Conservation (phyloP, 192 early-diverging fungal genomes). For the Martensiomyces pterosporus region DNA sequence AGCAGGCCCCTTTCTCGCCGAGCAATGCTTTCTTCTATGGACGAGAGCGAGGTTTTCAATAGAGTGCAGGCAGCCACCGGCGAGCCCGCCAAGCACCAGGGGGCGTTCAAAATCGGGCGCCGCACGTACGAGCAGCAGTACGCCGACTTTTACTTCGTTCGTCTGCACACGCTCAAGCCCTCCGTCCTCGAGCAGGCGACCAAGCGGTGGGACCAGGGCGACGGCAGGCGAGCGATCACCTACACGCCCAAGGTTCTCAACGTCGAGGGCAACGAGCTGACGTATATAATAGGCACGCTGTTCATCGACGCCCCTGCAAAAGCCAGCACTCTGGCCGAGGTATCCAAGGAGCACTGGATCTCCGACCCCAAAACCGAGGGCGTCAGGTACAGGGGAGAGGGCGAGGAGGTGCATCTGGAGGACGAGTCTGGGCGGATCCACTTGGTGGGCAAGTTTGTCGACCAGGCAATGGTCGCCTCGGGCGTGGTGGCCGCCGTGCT, state of each 20-base stretch:
- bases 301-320: conserved; percentile 84
- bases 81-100: background rate
- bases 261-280: conserved; percentile 57
- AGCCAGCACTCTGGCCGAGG: conserved; percentile 87
- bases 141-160: conserved; percentile 77
- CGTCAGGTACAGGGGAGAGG: conserved; percentile 63
- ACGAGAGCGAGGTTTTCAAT: background rate
- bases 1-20: no score
- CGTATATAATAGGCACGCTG: conserved; percentile 81
- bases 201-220: conserved; percentile 12
- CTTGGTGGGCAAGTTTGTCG: conserved; percentile 60
- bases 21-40: background rate
- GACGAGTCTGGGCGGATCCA: conserved; percentile 90
- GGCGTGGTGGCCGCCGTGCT: conserved; percentile 77
- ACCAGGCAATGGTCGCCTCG: conserved; percentile 61
- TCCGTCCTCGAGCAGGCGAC: conserved; percentile 55
- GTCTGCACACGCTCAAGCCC: conserved; percentile 63
- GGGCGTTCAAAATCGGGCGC: conserved; percentile 55
- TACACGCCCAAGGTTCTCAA: conserved; percentile 69
- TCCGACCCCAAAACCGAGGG: conserved; percentile 56
- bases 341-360: conserved; percentile 77
- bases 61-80: background rate
- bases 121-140: conserved; percentile 77
- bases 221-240: conserved; percentile 4
- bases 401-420: conserved; percentile 68